Conservation (phyloP, 306 rosid species). For the Cucumis cinereus region DNA sequence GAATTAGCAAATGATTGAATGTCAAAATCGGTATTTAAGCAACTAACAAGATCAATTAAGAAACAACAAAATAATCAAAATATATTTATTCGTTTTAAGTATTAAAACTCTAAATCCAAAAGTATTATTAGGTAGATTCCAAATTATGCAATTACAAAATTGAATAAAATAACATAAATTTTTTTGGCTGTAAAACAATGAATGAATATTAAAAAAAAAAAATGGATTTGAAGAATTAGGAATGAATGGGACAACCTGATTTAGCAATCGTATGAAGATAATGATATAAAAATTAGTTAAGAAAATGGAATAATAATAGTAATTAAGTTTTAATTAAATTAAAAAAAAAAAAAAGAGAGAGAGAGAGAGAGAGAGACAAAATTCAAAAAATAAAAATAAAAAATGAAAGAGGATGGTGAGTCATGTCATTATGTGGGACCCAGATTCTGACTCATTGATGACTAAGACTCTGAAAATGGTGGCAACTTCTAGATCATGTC, state of each 20-base stretch:
- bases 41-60: too few species aligned
- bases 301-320: not conserved
- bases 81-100: not conserved
- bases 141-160: not conserved
- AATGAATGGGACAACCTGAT: not conserved
- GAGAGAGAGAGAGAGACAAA: too few species aligned
- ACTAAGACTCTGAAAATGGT: slow-evolving; percentile 17
- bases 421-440: slow-evolving; percentile 28
- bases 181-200: not conserved
- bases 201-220: not conserved
- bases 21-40: too few species aligned
- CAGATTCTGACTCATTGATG: slow-evolving; percentile 40
- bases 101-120: not conserved
- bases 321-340: too few species aligned
- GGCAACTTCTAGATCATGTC: not conserved
- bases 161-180: not conserved
- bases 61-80: too few species aligned
- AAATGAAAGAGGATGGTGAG: slow-evolving; percentile 9
- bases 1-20: too few species aligned
- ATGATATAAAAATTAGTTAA: not conserved
- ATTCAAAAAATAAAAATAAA: not conserved
- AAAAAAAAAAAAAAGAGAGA: too few species aligned
- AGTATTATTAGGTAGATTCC: not conserved
- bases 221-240: not conserved
- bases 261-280: slow-evolving; percentile 5